Evolutionary conservation across 805 yeast genomes (phyloP), one percentile per base, ranked within the genome.

Genomic region (Ogataea wickerhamii): DNA sequence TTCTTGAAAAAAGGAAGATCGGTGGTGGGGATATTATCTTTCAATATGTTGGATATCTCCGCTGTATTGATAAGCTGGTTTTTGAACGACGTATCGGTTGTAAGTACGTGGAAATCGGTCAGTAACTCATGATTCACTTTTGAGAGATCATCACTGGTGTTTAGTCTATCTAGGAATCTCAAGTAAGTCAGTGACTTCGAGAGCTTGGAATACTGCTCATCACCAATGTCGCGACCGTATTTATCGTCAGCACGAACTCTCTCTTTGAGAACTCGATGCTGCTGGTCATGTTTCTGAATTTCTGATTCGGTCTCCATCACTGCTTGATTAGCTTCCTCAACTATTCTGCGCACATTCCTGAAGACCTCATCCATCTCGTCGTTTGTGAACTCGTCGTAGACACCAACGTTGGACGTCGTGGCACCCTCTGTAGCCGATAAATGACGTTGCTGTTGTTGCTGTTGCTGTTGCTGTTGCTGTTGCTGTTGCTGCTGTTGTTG

Each of bases 11-110:
- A 48, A 12, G 56, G 46, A 16, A 51, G 34, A 26, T 48, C 48
- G 8, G 49, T 44, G 12, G 38, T 36, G 17, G 50, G 27, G 16
- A 45, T 28, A 29, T 51, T 43, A n/a, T 53, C 47, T 16, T 45
- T 47, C 28, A 60, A 40, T 18, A 61, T 43, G 40, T 61, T 61
- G 3, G 61, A 51, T 11, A 58, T 43, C 26, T 61, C 63, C 18
- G 48, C 49, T 23, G 51, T 48, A 18, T 40, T 48, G 4, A 45
- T 49, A 18, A 61, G 34, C 27, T 60, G 61, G 41, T 48, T 51
- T 4, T 55, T 44, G 25, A 55, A 53, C 10, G 49, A 40, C 11
- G 45, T 41, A 43, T 58, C 55, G 13, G 42, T 41, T 1, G 52
- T 44, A 10, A 61, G 49, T 13, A 54, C 53, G 23, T 44, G 44